Percentiles rank a stretch among this genome's conserved stretches.
These are phyloP conservation scores for Wickerhamiella dianesei DNA, from an alignment of 805 yeast genomes.

Conservation along the genomic window DNA sequence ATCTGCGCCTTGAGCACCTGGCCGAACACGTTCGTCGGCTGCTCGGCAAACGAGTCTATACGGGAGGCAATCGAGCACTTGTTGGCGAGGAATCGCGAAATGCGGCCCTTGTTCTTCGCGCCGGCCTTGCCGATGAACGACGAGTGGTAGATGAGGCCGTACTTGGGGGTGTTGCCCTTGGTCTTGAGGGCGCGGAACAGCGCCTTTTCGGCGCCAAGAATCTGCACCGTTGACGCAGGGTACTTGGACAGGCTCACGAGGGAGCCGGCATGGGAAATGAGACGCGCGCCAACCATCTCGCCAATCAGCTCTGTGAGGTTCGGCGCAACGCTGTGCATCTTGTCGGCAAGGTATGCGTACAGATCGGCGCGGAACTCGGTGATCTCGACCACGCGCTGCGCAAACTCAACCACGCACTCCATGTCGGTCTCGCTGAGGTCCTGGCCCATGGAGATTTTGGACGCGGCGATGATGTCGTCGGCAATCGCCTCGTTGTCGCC, in stretches of 20 bases:
- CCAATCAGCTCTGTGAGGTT: constrained; percentile 93
- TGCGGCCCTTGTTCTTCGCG: constrained; percentile 96
- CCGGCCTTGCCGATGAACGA: constrained; percentile 88
- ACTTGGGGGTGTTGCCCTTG: constrained; percentile 92
- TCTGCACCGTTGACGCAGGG: constrained; percentile 98
- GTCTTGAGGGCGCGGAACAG: constrained; percentile 91
- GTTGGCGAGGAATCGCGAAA: constrained; percentile 95
- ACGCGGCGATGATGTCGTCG: constrained; percentile 83
- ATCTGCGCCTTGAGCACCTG: constrained; percentile 87
- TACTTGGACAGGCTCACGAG: constrained; percentile 91
- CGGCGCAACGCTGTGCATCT: constrained; percentile 97
- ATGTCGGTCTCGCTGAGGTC: constrained; percentile 91
- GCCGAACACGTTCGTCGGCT: constrained; percentile 84
- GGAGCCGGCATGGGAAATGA: constrained; percentile 97
- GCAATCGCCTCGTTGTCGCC: constrained; percentile 89
- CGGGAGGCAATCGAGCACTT: constrained; percentile 98
- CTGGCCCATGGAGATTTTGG: constrained; percentile 97
- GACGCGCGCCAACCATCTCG: constrained; percentile 97
- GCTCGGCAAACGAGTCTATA: constrained; percentile 93
- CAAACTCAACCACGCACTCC: constrained; percentile 81
- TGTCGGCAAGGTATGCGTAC: constrained; percentile 76
- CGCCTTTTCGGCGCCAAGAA: constrained; percentile 95
- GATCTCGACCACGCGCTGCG: constrained; percentile 82
- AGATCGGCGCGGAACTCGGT: constrained; percentile 80
- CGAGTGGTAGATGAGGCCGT: constrained; percentile 90